Base-by-base conservation (phyloP, 805 yeast species). In the Geotrichum ghanense region DNA sequence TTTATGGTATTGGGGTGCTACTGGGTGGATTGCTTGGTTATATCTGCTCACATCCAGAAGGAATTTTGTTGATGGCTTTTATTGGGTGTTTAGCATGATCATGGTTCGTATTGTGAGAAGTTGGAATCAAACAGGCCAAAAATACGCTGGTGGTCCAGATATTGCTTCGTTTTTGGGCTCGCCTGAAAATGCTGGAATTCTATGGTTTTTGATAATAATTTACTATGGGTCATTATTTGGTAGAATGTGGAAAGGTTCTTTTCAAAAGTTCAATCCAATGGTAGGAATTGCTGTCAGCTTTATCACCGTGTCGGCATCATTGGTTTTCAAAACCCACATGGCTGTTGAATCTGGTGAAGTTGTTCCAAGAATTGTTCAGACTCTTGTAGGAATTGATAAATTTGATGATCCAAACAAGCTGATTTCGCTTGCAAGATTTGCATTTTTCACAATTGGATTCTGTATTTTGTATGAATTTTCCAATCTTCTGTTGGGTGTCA, bases 41-140 rank as follows among this genome's bases (percentile, higher is more conserved):
- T 60, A 14, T 39, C 52, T 56, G 24, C 45, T 52, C 2, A 48
- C 54, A 3, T 44, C 55, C 12, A 44, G 59, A 20, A 49, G 46
- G 41, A 45, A 48, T 22, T 53, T 53, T 43, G 41, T 45, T 3
- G 45, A 49, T 26, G 58, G 60, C 7, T 22, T 53, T 25, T 25
- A 52, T 19, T 53, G 61, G 51, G 50, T 51, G 37, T 22, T 52
- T 23, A 45, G 56, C 45, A 22, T 61, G 37, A 56, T 64, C 0
- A 60, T 76, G 2, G 50, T 81, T 7, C 71, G 97, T 48, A 6
- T 81, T 0, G 60, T 88, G 20, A 72, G 92, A 47, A 81, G 86
- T 1, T 92, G 96, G 95, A 84, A 82, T 57, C 82, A 81, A 53
- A 78, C 90, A 45, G 97, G 97, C 1, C 97, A 89, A 57, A 92